Evolutionary conservation across 805 yeast species (phyloP).

Genomic region (Candida vartiovaarae): DNA sequence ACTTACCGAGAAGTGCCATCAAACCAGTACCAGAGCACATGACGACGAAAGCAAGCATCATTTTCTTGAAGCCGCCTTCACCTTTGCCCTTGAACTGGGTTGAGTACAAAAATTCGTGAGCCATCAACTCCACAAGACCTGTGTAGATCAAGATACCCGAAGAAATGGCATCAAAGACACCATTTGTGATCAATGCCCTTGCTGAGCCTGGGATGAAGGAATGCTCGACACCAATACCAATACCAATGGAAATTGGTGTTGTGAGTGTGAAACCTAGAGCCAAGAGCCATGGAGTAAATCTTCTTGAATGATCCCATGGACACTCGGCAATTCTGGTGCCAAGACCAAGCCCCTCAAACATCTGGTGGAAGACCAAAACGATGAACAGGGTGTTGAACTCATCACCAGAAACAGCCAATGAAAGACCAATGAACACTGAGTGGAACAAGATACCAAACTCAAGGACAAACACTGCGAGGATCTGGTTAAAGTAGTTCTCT

Average conservation of each 20-base stretch:
- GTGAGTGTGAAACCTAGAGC: conserved; percentile 45
- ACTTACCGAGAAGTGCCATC: conserved; percentile 71
- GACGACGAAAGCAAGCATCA: conserved; percentile 43
- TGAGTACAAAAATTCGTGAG: conserved; percentile 62
- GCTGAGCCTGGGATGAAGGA: conserved; percentile 53
- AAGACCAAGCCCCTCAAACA: conserved; percentile 81
- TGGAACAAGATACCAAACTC: conserved; percentile 82
- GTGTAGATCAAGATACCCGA: conserved; percentile 75
- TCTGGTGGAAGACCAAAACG: conserved; percentile 68
- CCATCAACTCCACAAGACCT: conserved; percentile 73
- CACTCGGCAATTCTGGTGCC: conserved; percentile 68
- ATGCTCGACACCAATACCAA: conserved; percentile 69
- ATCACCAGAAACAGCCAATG: conserved; percentile 71
- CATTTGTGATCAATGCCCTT: conserved; percentile 56
- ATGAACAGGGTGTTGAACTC: conserved; percentile 67
- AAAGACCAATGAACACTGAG: conserved; percentile 73
- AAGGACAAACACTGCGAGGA: conserved; percentile 48
- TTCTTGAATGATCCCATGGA: conserved; percentile 26
- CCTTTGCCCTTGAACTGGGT: conserved; percentile 57
- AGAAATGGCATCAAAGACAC: conserved; percentile 68
- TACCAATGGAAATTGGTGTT: conserved; percentile 71
- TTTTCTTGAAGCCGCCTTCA: conserved; percentile 42
- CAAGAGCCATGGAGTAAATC: conserved; percentile 52
- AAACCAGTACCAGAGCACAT: conserved; percentile 64
- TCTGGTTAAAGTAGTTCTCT: conserved; percentile 49